Conservation (phyloP, 345 rosid genomes). For the Boechera stricta region DNA sequence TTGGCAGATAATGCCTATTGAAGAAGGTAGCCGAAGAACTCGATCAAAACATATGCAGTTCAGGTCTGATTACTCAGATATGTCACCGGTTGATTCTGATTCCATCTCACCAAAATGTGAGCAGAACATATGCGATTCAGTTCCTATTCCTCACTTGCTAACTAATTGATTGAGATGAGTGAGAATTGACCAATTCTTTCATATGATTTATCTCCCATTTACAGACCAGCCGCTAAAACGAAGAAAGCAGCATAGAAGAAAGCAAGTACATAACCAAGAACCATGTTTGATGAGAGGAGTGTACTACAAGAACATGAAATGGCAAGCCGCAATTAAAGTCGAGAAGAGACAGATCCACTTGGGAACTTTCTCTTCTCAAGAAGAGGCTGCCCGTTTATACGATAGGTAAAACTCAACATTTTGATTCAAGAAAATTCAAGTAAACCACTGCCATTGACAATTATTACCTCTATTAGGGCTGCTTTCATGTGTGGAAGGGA, state of each 20-base stretch:
- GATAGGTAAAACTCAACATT: conserved; percentile 62
- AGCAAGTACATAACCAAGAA: conserved; percentile 85
- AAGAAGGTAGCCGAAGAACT: conserved; percentile 23
- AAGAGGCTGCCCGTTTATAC: conserved; percentile 92
- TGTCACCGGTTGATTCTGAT: conserved; percentile 30
- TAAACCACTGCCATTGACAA: conserved; percentile 19
- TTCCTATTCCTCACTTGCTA: neutral
- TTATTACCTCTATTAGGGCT: conserved; percentile 58
- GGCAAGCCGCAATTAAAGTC: conserved; percentile 99
- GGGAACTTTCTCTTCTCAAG: conserved; percentile 93
- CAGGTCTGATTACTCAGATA: conserved; percentile 33
- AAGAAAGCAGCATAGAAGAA: conserved; percentile 90
- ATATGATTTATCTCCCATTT: conserved; percentile 15
- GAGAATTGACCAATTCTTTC: neutral
- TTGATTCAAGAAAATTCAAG: conserved; percentile 9
- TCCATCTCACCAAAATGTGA: conserved; percentile 23
- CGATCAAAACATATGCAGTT: conserved; percentile 24
- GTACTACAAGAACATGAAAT: conserved; percentile 97
- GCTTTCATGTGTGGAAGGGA: conserved; percentile 99
- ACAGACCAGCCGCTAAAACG: conserved; percentile 84
- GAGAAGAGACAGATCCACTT: conserved; percentile 96
- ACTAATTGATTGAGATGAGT: conserved; percentile 14
- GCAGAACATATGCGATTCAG: conserved; percentile 26
- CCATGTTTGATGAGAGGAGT: conserved; percentile 97
- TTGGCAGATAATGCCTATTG: conserved; percentile 14